Conservation (phyloP, 768 basidiomycete species). For the Suillus tomentosus region DNA sequence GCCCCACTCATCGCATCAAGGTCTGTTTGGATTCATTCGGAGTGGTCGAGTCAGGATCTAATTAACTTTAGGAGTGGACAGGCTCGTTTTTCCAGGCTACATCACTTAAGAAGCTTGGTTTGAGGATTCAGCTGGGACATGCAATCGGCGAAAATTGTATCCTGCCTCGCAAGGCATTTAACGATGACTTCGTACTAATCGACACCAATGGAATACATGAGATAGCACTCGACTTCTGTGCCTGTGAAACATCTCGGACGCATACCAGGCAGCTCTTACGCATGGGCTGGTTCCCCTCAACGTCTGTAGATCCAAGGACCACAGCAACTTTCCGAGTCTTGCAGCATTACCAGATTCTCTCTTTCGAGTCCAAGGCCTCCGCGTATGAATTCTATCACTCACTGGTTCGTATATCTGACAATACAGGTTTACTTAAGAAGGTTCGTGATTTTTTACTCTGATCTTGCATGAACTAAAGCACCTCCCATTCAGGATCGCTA, state of each 20-base stretch:
- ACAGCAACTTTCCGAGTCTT: constrained; percentile 18
- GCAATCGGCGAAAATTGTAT: constrained; percentile 16
- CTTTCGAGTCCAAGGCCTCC: constrained; percentile 32
- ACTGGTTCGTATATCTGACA: constrained; percentile 26
- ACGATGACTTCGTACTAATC: constrained; percentile 22
- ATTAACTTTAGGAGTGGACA: constrained; percentile 21
- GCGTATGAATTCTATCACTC: constrained; percentile 31
- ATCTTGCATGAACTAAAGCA: background rate
- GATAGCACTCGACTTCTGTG: constrained; percentile 20
- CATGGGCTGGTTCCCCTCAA: constrained; percentile 17
- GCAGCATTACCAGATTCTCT: constrained; percentile 27
- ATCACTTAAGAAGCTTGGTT: constrained; percentile 21
- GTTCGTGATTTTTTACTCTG: background rate
- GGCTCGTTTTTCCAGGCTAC: constrained; percentile 18
- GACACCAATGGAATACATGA: constrained; percentile 27
- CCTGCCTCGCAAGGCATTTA: constrained; percentile 1
- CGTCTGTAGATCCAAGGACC: background rate
- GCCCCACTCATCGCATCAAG: constrained; percentile 13
- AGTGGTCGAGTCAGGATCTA: background rate
- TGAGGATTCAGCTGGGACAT: constrained; percentile 28
- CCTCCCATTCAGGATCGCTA: constrained; percentile 18
- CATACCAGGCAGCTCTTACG: constrained; percentile 17
- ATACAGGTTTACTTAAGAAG: constrained; percentile 22
- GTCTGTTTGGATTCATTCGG: background rate
- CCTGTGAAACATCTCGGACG: constrained; percentile 10